Percentiles rank a stretch among this genome's conserved stretches.
These are phyloP conservation scores for Colletotrichum lupini DNA, from an alignment of 2,329 filamentous ascomycete genomes.

Conservation along the genomic window DNA sequence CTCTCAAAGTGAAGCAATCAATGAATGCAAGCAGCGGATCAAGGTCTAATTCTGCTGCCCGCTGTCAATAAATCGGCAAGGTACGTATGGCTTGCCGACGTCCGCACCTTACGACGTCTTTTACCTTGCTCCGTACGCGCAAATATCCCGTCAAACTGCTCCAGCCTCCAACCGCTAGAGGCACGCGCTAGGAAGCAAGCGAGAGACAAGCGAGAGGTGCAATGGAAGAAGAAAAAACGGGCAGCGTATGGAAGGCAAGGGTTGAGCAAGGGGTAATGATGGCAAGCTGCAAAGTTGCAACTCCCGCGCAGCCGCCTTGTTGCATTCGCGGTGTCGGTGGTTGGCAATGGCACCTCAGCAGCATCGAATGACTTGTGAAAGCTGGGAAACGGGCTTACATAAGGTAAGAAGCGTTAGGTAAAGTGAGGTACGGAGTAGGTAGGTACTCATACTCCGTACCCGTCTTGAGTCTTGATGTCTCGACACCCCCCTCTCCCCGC, in stretches of 20 bases:
- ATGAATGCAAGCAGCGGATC: neutral
- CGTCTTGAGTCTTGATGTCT: neutral
- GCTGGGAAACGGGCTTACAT: too few relatives aligned
- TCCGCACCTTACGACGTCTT: neutral
- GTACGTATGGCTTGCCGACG: neutral
- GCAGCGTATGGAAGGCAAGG: neutral
- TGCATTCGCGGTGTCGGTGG: constrained; percentile 10
- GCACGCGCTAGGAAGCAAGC: constrained; percentile 26
- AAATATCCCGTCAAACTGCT: constrained; percentile 4
- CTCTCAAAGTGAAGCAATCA: neutral
- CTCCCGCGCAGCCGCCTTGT: too few relatives aligned
- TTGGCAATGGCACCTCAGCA: neutral
- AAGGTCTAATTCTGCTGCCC: neutral
- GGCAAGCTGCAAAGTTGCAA: too few relatives aligned
- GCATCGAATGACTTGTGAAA: neutral
- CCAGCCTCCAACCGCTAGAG: constrained; percentile 10
- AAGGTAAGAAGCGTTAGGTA: too few relatives aligned
- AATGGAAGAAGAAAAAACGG: neutral
- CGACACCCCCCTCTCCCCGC: neutral
- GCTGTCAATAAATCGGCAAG: neutral
- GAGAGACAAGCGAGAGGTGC: neutral
- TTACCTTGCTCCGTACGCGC: neutral
- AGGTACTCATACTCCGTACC: too few relatives aligned
- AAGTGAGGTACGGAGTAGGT: neutral
- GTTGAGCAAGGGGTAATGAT: neutral